phyloP scores from a whole-genome alignment of 2,329 filamentous ascomycete genomes.

The Zopfia rhizophila region DNA sequence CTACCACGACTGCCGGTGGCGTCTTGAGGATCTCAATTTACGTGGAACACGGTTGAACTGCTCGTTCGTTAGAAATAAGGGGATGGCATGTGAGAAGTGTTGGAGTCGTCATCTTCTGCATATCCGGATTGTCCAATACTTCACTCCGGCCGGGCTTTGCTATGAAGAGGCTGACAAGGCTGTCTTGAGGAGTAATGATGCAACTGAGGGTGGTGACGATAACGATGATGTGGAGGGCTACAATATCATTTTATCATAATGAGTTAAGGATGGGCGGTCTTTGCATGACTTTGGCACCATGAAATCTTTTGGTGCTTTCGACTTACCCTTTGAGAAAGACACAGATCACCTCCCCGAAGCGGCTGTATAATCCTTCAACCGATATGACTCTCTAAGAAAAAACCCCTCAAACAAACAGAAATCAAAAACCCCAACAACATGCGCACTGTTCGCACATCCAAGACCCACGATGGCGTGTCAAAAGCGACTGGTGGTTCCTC shows the following conservation, averaged over 20 bases:
- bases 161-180: constrained; percentile 39
- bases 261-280: too few relatives aligned
- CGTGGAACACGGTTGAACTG: constrained; percentile 33
- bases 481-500: too few relatives aligned
- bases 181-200: constrained; percentile 25
- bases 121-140: constrained; percentile 36
- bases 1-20: constrained; percentile 37
- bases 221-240: constrained; percentile 24
- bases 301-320: too few relatives aligned
- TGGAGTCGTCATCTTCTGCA: constrained; percentile 36
- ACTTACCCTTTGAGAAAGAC: too few relatives aligned
- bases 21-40: constrained; percentile 35
- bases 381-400: too few relatives aligned
- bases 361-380: too few relatives aligned
- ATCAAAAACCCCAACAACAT: too few relatives aligned
- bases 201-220: constrained; percentile 28
- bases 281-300: too few relatives aligned
- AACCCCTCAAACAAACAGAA: too few relatives aligned
- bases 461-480: too few relatives aligned
- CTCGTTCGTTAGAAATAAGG: constrained; percentile 31
- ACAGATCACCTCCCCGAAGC: too few relatives aligned
- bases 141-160: constrained; percentile 39
- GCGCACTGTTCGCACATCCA: too few relatives aligned
- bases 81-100: constrained; percentile 34
- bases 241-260: constrained; percentile 23